Evolutionary conservation across 2,329 filamentous ascomycete genomes (phyloP).

Genomic region (Acephala macrosclerotiorum): DNA sequence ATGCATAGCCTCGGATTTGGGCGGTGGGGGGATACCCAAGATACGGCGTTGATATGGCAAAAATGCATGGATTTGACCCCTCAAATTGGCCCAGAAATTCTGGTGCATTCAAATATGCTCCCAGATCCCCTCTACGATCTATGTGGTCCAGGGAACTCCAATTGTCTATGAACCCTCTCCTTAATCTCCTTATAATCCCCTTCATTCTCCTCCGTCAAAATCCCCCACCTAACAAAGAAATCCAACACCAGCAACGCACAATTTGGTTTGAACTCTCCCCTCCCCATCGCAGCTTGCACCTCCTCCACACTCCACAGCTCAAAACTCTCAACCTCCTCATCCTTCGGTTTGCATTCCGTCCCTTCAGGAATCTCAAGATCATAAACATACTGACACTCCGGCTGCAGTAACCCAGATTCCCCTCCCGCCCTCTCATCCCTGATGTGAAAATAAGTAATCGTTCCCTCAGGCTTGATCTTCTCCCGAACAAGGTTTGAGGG

Average conservation of each 20-base stretch:
- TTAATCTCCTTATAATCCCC: conserved; percentile 79
- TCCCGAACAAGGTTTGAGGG: conserved; percentile 72
- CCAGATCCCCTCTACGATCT: conserved; percentile 27
- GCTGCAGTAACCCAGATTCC: conserved; percentile 83
- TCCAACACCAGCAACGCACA: conserved; percentile 85
- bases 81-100: not conserved
- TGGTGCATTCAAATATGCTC: not conserved
- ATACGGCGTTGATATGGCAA: conserved; percentile 28
- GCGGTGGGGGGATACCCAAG: conserved; percentile 36
- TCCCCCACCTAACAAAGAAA: conserved; percentile 87
- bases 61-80: not conserved
- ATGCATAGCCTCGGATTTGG: not conserved
- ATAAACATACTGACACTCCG: conserved; percentile 91
- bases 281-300: conserved; percentile 71
- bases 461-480: conserved; percentile 66
- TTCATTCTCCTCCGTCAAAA: conserved; percentile 82
- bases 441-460: conserved; percentile 85
- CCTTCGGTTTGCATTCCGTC: conserved; percentile 76
- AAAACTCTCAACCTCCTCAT: conserved; percentile 90
- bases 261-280: conserved; percentile 90
- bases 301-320: conserved; percentile 79
- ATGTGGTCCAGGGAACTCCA: conserved; percentile 81
- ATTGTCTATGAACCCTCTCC: conserved; percentile 75
- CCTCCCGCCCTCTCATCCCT: conserved; percentile 79
- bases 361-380: conserved; percentile 79